Conservation (phyloP, 164 flowering plant species). For the Macadamia tetraphylla region DNA sequence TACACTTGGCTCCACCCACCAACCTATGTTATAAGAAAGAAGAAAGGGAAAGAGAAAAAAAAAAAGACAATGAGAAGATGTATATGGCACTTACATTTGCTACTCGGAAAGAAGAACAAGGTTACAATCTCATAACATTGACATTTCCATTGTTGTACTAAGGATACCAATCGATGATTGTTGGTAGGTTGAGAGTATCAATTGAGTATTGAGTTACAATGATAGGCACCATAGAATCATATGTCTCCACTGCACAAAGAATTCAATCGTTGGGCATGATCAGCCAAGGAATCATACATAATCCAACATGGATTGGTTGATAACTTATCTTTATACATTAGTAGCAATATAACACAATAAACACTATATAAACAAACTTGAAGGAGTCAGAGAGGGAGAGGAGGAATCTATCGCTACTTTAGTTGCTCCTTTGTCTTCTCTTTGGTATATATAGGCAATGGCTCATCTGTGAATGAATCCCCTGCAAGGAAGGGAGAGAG, state of each 20-base stretch:
- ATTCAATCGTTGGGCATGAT: background rate
- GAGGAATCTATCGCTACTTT: no score
- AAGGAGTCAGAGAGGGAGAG: no score
- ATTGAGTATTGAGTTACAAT: slow-evolving; percentile 86
- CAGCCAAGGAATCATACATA: no score
- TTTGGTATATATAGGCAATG: no score
- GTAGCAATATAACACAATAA: no score
- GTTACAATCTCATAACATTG: slow-evolving; percentile 12
- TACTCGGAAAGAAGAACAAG: background rate
- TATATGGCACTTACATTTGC: background rate
- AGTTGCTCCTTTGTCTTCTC: no score
- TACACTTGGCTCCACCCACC: slow-evolving; percentile 52
- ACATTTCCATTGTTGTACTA: slow-evolving; percentile 91
- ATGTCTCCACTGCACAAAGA: slow-evolving; percentile 76
- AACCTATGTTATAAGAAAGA: no score
- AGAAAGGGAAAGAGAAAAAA: background rate
- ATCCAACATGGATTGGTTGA: no score
- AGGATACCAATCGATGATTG: slow-evolving; percentile 68
- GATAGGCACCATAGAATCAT: slow-evolving; percentile 82
- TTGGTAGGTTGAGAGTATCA: slow-evolving; percentile 78
- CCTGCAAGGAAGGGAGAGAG: no score
- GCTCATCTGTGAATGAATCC: no score
- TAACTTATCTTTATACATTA: no score
- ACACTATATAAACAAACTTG: no score
- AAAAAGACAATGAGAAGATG: background rate